Percentiles rank a stretch among this genome's conserved stretches.
phyloP scores from a whole-genome alignment of 176 grass and related monocot genomes.

The Rhynchospora breviuscula region DNA sequence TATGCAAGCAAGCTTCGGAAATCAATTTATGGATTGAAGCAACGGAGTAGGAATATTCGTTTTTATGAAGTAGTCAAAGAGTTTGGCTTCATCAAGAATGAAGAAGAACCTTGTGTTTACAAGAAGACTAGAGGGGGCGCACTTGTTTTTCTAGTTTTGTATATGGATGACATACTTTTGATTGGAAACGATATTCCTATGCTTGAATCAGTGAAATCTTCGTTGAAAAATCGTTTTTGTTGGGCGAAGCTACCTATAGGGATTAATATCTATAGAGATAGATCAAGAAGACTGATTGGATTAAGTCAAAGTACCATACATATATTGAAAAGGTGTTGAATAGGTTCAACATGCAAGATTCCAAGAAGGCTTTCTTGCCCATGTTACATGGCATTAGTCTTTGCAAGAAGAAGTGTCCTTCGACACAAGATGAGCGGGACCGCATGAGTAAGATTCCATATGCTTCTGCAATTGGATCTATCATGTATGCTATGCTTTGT shows the following conservation, averaged over 20 bases:
- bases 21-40: slow-evolving; percentile 21
- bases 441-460: background rate
- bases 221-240: background rate
- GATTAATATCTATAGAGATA: too few relatives aligned
- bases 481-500: background rate
- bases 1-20: background rate
- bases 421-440: background rate
- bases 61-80: background rate
- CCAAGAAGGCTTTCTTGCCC: background rate
- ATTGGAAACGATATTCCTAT: too few relatives aligned
- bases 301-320: slow-evolving; percentile 7
- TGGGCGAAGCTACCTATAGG: too few relatives aligned
- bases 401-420: background rate
- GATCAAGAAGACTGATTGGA: background rate
- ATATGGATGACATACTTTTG: too few relatives aligned
- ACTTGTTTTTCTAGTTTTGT: too few relatives aligned
- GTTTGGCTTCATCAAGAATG: slow-evolving; percentile 1
- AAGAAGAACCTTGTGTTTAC: slow-evolving; percentile 6
- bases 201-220: too few relatives aligned
- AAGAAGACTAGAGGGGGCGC: too few relatives aligned
- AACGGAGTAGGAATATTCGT: background rate
- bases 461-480: background rate
- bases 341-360: background rate
- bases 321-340: background rate
- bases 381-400: too few relatives aligned